Percentiles rank a stretch among this genome's conserved stretches.
These are phyloP conservation scores for Litsea cubeba DNA, from an alignment of 164 flowering plant genomes.

Conservation along the genomic window DNA sequence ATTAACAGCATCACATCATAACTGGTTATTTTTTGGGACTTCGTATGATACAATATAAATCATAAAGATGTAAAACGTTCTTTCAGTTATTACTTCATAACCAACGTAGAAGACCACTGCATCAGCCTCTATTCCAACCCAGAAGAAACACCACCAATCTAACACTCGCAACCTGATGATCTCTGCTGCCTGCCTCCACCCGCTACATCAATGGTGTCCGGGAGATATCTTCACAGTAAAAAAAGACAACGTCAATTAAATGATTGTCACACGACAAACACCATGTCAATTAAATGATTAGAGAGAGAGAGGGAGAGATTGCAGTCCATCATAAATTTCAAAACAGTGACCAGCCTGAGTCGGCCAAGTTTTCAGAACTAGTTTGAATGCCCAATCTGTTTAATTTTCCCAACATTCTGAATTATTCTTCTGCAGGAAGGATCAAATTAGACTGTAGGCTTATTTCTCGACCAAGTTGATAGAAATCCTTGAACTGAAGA, in stretches of 20 bases:
- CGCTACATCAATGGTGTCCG: slow-evolving; percentile 68
- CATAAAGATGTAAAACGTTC: background rate
- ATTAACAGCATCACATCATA: background rate
- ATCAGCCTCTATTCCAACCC: background rate
- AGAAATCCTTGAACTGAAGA: too few relatives aligned
- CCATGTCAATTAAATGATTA: too few relatives aligned
- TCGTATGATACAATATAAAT: background rate
- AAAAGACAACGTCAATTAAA: background rate
- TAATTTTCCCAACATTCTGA: too few relatives aligned
- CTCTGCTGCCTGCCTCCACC: slow-evolving; percentile 47
- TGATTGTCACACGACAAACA: background rate
- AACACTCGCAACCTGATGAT: slow-evolving; percentile 68
- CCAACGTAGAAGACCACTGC: background rate
- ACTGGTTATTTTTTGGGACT: background rate
- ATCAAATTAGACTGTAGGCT: background rate
- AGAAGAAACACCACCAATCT: slow-evolving; percentile 1
- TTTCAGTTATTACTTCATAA: background rate
- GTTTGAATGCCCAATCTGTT: background rate
- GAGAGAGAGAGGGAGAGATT: background rate
- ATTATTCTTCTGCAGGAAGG: background rate
- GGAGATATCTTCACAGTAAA: slow-evolving; percentile 46
- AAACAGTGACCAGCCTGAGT: background rate
- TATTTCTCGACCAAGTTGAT: background rate
- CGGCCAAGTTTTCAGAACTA: background rate
- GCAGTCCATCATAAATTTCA: background rate